Evolutionary conservation across 495 filamentous ascomycete genomes (phyloP).

Genomic region (Lichina pygmaea): DNA sequence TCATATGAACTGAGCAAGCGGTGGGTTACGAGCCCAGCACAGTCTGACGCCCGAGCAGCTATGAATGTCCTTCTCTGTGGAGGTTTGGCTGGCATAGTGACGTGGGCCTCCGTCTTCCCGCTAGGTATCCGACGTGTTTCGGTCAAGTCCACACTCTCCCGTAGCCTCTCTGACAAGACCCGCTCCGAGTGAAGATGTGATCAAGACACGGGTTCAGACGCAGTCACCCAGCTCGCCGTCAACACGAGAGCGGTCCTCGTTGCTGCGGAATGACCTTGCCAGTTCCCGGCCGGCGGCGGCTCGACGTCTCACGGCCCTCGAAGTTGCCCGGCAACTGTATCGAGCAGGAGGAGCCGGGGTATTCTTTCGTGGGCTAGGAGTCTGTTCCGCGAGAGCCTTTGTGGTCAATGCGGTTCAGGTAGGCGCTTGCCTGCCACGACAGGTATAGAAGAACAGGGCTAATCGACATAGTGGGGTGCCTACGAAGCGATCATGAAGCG

Average conservation of each 20-base stretch:
- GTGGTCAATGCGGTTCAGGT: constrained; percentile 48
- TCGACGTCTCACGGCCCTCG: constrained; percentile 23
- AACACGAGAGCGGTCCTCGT: neutral
- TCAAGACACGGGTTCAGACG: constrained; percentile 69
- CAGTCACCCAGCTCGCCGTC: constrained; percentile 12
- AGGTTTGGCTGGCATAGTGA: constrained; percentile 58
- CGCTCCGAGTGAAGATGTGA: constrained; percentile 24
- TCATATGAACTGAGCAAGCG: constrained; percentile 50
- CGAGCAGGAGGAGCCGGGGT: constrained; percentile 29
- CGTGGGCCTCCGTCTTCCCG: constrained; percentile 71
- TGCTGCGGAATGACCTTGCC: constrained; percentile 12
- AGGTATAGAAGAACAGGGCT: constrained; percentile 1
- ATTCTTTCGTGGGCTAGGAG: constrained; percentile 52
- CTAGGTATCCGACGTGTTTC: constrained; percentile 13
- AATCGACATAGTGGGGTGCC: constrained; percentile 38
- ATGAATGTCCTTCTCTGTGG: constrained; percentile 51
- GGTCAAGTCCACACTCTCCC: neutral
- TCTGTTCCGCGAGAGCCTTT: constrained; percentile 65
- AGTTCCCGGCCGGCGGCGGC: constrained; percentile 3
- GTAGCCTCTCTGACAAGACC: constrained; percentile 1
- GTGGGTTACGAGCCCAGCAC: constrained; percentile 14
- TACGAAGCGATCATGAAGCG: constrained; percentile 61
- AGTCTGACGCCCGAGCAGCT: constrained; percentile 20
- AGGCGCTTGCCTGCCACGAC: constrained; percentile 5
- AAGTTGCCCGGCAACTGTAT: constrained; percentile 36